Base-by-base conservation (phyloP, 352 stramenopile species). In the Phytophthora idaei region DNA sequence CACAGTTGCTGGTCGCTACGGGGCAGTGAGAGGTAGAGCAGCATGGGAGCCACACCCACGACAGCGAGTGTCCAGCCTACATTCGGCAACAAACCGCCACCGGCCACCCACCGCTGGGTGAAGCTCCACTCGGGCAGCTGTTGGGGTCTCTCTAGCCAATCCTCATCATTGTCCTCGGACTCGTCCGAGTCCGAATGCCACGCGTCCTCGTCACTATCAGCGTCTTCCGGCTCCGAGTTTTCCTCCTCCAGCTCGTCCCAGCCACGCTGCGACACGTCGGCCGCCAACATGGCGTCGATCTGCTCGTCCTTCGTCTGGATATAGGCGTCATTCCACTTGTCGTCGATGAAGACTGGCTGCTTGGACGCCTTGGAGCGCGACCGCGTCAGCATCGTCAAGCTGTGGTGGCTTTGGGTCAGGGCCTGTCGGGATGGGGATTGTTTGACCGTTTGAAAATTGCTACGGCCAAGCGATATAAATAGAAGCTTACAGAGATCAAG, bases 281-380 rank as follows among this genome's bases (percentile, higher is more conserved):
- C 70, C 39, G 80, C 77, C 59, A 90, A 59, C 57, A 90, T 72
- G 28, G 84, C 83, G 60, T 92, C 86, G 61, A 94, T 92, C 78
- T 93, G 77, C 73, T 94, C 84, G 67, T 94, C 86, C 62, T 92
- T 92, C 8, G 81, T 79, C 68, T 87, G 76, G 57, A 94, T 92
- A 69, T 91, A 94, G 58, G 73, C 74, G 76, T 94, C 86, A 52
- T 87, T 93, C 86, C 86, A 94, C 64, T 88, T 77, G 53, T 94
- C 85, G 64, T 93, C 86, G 58, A 91, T 83, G 58, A 94, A 93
- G 45, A 93, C 78, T 27, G 81, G 83, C 73, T 85, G 76, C 47
- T 90, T 90, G 28, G 71, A 77, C 39, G 73, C 82, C 48, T 76
- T 75, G n/a, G 86, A 85, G 37, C 69, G 81, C 58, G 86, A 82